Percentiles rank a stretch among this genome's conserved stretches.
These are phyloP conservation scores for Spirogloea muscicola DNA, from an alignment of 139 green algal genomes.

Conservation along the genomic window DNA sequence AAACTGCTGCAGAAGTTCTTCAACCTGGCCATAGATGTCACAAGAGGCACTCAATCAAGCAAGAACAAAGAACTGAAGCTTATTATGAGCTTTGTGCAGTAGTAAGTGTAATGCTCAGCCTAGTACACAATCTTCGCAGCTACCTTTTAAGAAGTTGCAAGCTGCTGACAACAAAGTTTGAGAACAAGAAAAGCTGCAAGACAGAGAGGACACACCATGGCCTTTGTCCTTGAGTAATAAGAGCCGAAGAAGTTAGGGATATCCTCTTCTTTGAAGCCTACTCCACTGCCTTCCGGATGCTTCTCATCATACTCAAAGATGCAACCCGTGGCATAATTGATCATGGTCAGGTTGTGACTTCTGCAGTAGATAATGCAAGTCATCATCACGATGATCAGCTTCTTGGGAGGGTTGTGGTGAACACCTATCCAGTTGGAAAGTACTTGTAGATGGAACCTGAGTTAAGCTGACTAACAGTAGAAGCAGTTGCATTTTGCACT, in stretches of 20 bases:
- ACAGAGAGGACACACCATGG: too few species aligned
- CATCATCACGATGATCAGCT: too few species aligned
- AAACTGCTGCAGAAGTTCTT: slow-evolving; percentile 85
- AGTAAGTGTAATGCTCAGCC: too few species aligned
- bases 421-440: too few species aligned
- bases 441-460: too few species aligned
- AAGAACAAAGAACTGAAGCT: slow-evolving; percentile 1
- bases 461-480: too few species aligned
- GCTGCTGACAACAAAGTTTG: too few species aligned
- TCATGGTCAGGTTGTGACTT: slow-evolving; percentile 77
- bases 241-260: slow-evolving; percentile 93
- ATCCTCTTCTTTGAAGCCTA: slow-evolving; percentile 91
- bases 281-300: slow-evolving; percentile 60
- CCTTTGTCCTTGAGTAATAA: slow-evolving; percentile 96
- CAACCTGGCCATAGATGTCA: slow-evolving; percentile 60
- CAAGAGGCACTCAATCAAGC: slow-evolving; percentile 53
- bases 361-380: slow-evolving; percentile 28
- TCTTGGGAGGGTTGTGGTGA: too few species aligned
- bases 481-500: too few species aligned
- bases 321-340: slow-evolving; percentile 93
- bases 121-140: too few species aligned
- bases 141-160: too few species aligned
- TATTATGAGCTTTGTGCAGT: slow-evolving; percentile 18
- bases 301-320: slow-evolving; percentile 96
- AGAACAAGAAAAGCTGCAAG: too few species aligned